These are phyloP conservation scores for Coniella lustricola DNA, from an alignment of 2,329 filamentous ascomycete species.

Conservation along the genomic window DNA sequence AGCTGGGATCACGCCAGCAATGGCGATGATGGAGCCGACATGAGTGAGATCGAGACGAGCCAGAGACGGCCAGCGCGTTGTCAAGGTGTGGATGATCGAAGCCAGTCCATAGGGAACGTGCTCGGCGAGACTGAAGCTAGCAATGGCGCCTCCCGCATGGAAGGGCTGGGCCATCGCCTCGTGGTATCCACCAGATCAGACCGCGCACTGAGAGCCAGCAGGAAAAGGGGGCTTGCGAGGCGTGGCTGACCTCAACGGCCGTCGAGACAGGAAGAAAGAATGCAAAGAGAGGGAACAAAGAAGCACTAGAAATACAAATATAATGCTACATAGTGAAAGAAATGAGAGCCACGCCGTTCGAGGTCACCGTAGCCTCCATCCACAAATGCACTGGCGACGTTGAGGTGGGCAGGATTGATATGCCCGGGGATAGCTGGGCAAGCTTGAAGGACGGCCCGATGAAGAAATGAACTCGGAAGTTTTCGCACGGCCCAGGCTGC, in stretches of 20 bases:
- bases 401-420: background rate
- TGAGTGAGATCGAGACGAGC: conserved; percentile 34
- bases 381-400: too few species aligned
- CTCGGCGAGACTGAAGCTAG: conserved; percentile 4
- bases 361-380: too few species aligned
- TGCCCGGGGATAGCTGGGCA: too few species aligned
- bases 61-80: conserved; percentile 8
- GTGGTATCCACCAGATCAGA: background rate
- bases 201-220: background rate
- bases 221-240: background rate
- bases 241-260: background rate
- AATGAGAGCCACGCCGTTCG: too few species aligned
- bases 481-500: background rate
- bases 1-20: conserved; percentile 34
- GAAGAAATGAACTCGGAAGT: conserved; percentile 1
- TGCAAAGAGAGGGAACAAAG: background rate
- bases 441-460: background rate
- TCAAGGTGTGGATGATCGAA: background rate
- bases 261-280: background rate
- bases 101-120: background rate
- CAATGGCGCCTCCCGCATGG: conserved; percentile 14
- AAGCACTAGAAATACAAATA: background rate
- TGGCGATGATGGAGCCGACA: conserved; percentile 37
- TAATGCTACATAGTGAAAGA: background rate
- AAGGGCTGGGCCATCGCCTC: conserved; percentile 15